phyloP scores from a whole-genome alignment of 176 grass and related monocot species.

The Avena sativa region DNA sequence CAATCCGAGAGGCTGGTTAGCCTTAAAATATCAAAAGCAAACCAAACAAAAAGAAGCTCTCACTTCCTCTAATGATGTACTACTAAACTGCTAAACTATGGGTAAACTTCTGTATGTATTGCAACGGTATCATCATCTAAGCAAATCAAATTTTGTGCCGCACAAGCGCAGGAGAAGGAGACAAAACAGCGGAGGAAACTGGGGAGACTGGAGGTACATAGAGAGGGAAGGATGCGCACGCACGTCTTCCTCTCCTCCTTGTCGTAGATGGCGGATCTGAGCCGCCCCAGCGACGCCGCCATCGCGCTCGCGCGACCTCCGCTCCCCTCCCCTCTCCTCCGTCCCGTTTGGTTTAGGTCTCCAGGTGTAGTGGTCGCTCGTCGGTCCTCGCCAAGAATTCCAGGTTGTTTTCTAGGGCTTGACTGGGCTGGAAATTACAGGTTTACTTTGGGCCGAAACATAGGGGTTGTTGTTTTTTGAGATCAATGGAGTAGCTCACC shows the following conservation, averaged over 20 bases:
- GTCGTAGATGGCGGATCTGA: conserved; percentile 73
- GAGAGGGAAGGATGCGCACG: not conserved
- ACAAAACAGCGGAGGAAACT: not conserved
- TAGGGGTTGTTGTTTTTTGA: not conserved
- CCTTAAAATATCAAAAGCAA: not conserved
- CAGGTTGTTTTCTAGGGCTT: not conserved
- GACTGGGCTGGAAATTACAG: not conserved
- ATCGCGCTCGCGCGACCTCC: conserved; percentile 26
- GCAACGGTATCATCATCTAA: not conserved
- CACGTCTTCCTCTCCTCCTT: conserved; percentile 79
- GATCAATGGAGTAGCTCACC: not conserved
- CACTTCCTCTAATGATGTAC: not conserved
- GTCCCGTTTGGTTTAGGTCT: not conserved
- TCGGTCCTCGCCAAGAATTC: not conserved
- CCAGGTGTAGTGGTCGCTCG: not conserved
- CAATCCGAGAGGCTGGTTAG: not conserved
- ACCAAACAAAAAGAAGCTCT: not conserved
- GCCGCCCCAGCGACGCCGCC: conserved; percentile 74
- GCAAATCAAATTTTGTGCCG: not conserved
- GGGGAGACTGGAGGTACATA: not conserved
- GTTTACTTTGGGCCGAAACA: not conserved
- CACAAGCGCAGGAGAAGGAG: not conserved
- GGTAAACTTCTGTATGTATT: too few relatives aligned
- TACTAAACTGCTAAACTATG: not conserved
- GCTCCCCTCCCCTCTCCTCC: not conserved